Evolutionary conservation across 129 eudicot species (phyloP).

Genomic region (Ambrosia trifida): DNA sequence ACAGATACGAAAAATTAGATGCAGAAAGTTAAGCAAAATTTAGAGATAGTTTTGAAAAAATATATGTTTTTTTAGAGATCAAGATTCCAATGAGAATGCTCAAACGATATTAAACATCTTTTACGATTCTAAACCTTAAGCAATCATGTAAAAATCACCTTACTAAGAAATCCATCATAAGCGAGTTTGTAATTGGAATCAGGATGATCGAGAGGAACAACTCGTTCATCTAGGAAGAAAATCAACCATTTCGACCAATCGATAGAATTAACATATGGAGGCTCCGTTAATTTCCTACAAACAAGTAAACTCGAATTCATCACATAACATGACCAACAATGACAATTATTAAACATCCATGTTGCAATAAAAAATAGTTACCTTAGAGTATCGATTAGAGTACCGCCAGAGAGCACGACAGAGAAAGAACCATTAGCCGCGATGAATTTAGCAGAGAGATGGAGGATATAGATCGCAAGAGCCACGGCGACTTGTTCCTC

Average conservation of each 20-base stretch:
- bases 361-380: slow-evolving; percentile 1
- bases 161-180: slow-evolving; percentile 63
- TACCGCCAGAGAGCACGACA: slow-evolving; percentile 76
- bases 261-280: slow-evolving; percentile 46
- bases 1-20: too few relatives aligned
- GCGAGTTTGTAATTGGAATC: slow-evolving; percentile 77
- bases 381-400: slow-evolving; percentile 77
- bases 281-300: slow-evolving; percentile 48
- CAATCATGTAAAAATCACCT: slow-evolving; percentile 38
- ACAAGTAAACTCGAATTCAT: not conserved
- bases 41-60: too few relatives aligned
- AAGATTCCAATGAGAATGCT: too few relatives aligned
- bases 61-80: too few relatives aligned
- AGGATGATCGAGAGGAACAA: slow-evolving; percentile 62
- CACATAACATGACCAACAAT: not conserved
- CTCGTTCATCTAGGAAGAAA: slow-evolving; percentile 76
- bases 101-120: too few relatives aligned
- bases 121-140: not conserved
- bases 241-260: slow-evolving; percentile 77
- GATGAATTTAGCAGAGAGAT: slow-evolving; percentile 51
- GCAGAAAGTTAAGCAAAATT: too few relatives aligned
- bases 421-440: slow-evolving; percentile 64
- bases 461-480: slow-evolving; percentile 55
- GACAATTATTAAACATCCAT: too few relatives aligned
- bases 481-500: slow-evolving; percentile 64